A percentile compares a stretch with the other conserved stretches of the same genome.
These are phyloP conservation scores for Phytopythium oedochilum DNA, from an alignment of 352 stramenopile species.

Conservation along the genomic window DNA sequence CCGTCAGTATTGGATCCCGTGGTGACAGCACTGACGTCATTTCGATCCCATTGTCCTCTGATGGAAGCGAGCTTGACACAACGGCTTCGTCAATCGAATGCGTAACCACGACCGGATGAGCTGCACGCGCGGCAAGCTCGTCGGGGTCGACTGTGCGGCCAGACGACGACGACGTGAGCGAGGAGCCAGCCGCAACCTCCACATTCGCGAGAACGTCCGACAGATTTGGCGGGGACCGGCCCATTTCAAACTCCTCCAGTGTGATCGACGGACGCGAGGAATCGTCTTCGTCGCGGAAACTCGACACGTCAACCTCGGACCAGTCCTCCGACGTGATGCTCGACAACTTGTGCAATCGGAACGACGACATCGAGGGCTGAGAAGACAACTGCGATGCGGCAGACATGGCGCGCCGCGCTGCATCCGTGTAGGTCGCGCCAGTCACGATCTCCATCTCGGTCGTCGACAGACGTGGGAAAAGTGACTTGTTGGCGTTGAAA, in stretches of 20 bases:
- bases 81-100: background rate
- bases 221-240: slow-evolving; percentile 17
- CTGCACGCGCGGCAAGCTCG: slow-evolving; percentile 20
- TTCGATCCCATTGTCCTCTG: slow-evolving; percentile 4
- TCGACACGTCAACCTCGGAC: slow-evolving; percentile 30
- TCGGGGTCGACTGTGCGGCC: background rate
- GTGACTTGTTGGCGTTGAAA: slow-evolving; percentile 48
- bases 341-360: slow-evolving; percentile 22
- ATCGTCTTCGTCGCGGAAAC: slow-evolving; percentile 18
- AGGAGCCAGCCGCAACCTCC: background rate
- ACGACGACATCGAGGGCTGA: slow-evolving; percentile 8
- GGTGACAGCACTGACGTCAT: slow-evolving; percentile 4
- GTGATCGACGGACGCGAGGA: slow-evolving; percentile 28
- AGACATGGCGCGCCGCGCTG: slow-evolving; percentile 15
- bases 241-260: slow-evolving; percentile 58
- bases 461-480: slow-evolving; percentile 41
- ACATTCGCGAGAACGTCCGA: background rate
- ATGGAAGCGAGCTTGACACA: slow-evolving; percentile 5
- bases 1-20: slow-evolving; percentile 9
- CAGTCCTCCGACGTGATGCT: slow-evolving; percentile 32
- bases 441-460: slow-evolving; percentile 56
- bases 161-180: background rate
- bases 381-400: slow-evolving; percentile 9
- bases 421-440: slow-evolving; percentile 17
- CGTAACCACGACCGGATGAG: slow-evolving; percentile 12